phyloP scores from a whole-genome alignment of 495 filamentous ascomycete genomes.

The Trichodelitschia bisporula region DNA sequence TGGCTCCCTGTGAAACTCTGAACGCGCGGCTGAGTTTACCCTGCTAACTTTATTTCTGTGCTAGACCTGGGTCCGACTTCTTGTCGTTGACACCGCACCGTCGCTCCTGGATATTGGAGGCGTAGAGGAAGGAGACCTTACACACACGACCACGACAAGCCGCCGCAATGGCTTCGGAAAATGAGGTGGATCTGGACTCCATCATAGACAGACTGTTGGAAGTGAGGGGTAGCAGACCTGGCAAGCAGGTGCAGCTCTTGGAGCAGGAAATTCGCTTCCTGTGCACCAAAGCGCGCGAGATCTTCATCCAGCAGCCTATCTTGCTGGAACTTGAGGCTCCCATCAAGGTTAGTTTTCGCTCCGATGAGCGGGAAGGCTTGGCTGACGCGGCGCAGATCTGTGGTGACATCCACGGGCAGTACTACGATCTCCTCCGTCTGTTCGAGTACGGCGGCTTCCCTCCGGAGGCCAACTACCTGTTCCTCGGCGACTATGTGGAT shows the following conservation, averaged over 20 bases:
- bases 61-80: no score
- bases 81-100: no score
- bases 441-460: conserved; percentile 99
- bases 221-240: conserved; percentile 90
- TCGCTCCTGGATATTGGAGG: no score
- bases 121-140: no score
- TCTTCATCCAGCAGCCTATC: conserved; percentile 98
- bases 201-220: conserved; percentile 97
- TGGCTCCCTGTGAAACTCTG: no score
- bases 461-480: conserved; percentile 96
- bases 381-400: conserved; percentile 45
- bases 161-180: conserved; percentile 77
- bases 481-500: conserved; percentile 97
- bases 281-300: conserved; percentile 96
- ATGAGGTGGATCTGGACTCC: conserved; percentile 95
- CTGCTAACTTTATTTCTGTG: no score
- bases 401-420: conserved; percentile 97
- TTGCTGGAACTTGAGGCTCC: conserved; percentile 91
- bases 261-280: conserved; percentile 94
- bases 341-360: conserved; percentile 85
- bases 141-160: no score
- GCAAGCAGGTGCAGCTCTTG: conserved; percentile 93
- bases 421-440: conserved; percentile 89
- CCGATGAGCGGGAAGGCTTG: no score
- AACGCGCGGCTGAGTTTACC: no score